These are phyloP conservation scores for Claviceps purpurea DNA, from an alignment of 2,329 filamentous ascomycete genomes.

Conservation along the genomic window DNA sequence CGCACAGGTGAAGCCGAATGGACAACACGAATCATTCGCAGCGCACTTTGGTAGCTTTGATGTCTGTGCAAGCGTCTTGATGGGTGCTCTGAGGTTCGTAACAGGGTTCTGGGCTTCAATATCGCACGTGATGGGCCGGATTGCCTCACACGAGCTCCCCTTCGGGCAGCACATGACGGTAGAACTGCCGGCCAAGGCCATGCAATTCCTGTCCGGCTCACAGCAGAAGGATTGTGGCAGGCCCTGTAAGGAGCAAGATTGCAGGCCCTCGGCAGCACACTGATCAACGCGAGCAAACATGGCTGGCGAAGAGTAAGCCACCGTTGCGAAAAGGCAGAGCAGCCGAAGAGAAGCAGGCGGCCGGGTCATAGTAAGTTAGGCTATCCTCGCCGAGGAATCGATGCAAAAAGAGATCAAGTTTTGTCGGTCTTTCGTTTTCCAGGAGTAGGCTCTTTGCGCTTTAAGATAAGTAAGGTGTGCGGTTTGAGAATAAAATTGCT, in stretches of 20 bases:
- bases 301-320: conserved; percentile 8
- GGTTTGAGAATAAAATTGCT: too few species aligned
- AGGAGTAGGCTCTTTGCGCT: neutral
- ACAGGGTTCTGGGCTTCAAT: conserved; percentile 45
- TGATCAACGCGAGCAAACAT: conserved; percentile 32
- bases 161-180: conserved; percentile 59
- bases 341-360: conserved; percentile 6
- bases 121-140: conserved; percentile 53
- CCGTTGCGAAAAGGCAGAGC: conserved; percentile 4
- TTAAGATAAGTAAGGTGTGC: neutral
- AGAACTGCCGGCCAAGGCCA: conserved; percentile 47
- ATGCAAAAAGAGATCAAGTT: neutral
- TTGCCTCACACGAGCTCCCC: conserved; percentile 42
- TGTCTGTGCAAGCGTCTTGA: conserved; percentile 53
- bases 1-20: conserved; percentile 56
- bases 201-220: conserved; percentile 37
- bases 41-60: conserved; percentile 45
- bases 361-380: conserved; percentile 1
- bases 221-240: conserved; percentile 60
- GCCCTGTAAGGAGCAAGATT: conserved; percentile 34
- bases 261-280: conserved; percentile 37
- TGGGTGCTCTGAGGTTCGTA: conserved; percentile 38
- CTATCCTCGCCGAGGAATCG: neutral
- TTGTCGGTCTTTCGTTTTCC: neutral
- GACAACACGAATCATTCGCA: conserved; percentile 44